Conservation (phyloP, 75 land plant species). For the Azolla pinnata region DNA sequence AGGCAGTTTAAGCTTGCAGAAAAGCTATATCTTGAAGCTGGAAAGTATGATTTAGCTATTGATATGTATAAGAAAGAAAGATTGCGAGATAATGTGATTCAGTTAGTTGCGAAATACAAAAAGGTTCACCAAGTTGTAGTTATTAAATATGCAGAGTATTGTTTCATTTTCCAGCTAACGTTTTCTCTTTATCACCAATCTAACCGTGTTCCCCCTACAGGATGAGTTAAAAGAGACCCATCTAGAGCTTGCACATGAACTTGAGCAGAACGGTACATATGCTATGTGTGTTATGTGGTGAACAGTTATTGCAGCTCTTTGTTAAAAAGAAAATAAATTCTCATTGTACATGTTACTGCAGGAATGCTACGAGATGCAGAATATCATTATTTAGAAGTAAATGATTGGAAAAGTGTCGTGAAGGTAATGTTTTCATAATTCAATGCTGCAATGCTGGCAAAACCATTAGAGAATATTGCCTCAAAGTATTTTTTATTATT, state of each 20-base stretch:
- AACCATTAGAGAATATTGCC: too few relatives aligned
- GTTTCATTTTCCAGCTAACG: too few relatives aligned
- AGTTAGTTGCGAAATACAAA: conserved; percentile 22
- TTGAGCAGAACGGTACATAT: conserved; percentile 24
- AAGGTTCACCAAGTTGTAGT: conserved; percentile 9
- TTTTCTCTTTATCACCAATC: too few relatives aligned
- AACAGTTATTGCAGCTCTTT: too few relatives aligned
- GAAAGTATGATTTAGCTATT: conserved; percentile 26
- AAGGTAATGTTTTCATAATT: conserved; percentile 22
- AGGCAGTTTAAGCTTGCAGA: conserved; percentile 30
- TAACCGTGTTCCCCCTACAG: conserved; percentile 14
- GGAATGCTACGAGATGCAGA: conserved; percentile 33
- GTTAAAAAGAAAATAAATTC: too few relatives aligned
- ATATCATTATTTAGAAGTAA: conserved; percentile 24
- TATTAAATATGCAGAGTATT: not conserved
- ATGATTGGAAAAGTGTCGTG: conserved; percentile 31
- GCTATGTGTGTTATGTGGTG: too few relatives aligned
- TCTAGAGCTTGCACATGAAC: conserved; percentile 26
- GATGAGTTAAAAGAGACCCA: conserved; percentile 27
- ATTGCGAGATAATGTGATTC: conserved; percentile 25
- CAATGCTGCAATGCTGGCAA: too few relatives aligned
- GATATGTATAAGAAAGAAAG: conserved; percentile 32
- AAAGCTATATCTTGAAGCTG: conserved; percentile 24
- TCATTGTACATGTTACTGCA: too few relatives aligned
- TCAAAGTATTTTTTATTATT: not conserved